phyloP scores from a whole-genome alignment of 1,284 basidiomycete species.

The Trametes versicolor region DNA sequence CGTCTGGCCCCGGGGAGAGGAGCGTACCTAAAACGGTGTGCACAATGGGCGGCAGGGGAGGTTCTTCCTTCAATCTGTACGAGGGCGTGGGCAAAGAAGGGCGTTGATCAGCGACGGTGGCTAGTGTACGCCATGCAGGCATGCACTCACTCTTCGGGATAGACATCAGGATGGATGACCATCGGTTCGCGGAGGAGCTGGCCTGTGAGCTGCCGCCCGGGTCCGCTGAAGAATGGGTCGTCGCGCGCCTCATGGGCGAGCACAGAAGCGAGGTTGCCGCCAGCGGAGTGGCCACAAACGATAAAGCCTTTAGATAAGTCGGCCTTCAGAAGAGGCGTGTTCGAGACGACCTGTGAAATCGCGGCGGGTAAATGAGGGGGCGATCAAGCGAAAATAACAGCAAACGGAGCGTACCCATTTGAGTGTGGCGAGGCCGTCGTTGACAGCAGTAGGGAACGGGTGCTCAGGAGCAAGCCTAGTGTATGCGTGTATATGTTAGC shows the following conservation, averaged over 20 bases:
- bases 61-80: constrained; percentile 38
- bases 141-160: constrained; percentile 11
- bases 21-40: constrained; percentile 16
- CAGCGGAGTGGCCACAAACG: constrained; percentile 35
- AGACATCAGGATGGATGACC: constrained; percentile 22
- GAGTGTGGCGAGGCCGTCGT: constrained; percentile 48
- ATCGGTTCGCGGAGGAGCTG: constrained; percentile 29
- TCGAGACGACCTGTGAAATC: constrained; percentile 22
- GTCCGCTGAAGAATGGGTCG: constrained; percentile 32
- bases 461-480: constrained; percentile 50
- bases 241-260: constrained; percentile 31
- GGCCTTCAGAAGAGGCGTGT: constrained; percentile 22
- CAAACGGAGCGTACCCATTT: constrained; percentile 8
- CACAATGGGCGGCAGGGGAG: constrained; percentile 30
- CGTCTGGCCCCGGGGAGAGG: not conserved
- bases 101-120: too few relatives aligned
- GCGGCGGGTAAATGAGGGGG: not conserved
- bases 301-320: constrained; percentile 33
- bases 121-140: too few relatives aligned
- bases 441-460: constrained; percentile 49
- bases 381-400: not conserved
- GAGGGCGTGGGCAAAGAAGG: too few relatives aligned
- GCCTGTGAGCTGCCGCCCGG: constrained; percentile 29
- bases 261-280: constrained; percentile 33
- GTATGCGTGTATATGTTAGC: not conserved